Evolutionary conservation across 2,329 filamentous ascomycete genomes (phyloP).

Genomic region (Neofusicoccum cordaticola): DNA sequence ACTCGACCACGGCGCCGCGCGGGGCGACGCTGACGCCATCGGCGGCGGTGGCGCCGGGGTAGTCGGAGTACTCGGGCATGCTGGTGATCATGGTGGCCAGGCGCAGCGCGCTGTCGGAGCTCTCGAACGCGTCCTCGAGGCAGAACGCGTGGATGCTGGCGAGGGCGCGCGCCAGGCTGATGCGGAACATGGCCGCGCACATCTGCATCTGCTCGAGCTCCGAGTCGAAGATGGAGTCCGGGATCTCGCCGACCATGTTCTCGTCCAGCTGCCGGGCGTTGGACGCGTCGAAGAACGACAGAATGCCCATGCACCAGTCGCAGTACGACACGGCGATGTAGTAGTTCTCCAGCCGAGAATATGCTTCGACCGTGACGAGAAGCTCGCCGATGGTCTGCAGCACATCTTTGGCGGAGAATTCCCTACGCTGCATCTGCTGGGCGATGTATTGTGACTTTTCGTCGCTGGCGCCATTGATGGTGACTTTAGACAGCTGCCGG

Average conservation of each 20-base stretch:
- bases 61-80: not conserved
- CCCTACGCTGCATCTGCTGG: not conserved
- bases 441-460: not conserved
- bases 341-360: not conserved
- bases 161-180: not conserved
- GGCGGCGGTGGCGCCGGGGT: not conserved
- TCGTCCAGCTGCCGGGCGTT: not conserved
- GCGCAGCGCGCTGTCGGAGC: not conserved
- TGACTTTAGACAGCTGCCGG: not conserved
- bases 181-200: not conserved
- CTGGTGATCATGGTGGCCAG: not conserved
- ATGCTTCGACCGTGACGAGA: not conserved
- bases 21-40: not conserved
- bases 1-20: not conserved
- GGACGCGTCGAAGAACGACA: not conserved
- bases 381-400: not conserved
- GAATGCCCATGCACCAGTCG: not conserved
- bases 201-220: not conserved
- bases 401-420: not conserved
- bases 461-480: not conserved
- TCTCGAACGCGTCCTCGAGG: not conserved
- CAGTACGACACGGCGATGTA: not conserved
- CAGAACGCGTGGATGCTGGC: not conserved
- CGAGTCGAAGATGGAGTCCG: not conserved
- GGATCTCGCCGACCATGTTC: not conserved